These are phyloP conservation scores for Neonectria coccinea DNA, from an alignment of 2,329 filamentous ascomycete species.

Conservation along the genomic window DNA sequence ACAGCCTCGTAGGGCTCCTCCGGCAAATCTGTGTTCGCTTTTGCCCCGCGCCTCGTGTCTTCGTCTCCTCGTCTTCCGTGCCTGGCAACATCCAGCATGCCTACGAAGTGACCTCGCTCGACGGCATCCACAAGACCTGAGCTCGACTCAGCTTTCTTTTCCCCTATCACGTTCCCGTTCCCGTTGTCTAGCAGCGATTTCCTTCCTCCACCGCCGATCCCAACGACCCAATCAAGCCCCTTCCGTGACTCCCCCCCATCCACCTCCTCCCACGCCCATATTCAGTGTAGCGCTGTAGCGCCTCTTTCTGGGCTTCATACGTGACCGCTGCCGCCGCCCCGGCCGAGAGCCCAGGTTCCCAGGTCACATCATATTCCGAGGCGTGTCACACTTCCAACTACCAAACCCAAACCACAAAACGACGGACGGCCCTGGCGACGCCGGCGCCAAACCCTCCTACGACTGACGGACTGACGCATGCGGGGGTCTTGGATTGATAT, in stretches of 20 bases:
- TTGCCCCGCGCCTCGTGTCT: conserved; percentile 2
- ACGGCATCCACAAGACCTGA: conserved; percentile 11
- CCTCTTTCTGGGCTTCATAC: conserved; percentile 11
- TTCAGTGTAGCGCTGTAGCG: conserved; percentile 26
- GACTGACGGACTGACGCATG: conserved; percentile 37
- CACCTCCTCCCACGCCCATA: neutral
- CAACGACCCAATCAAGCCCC: conserved; percentile 2
- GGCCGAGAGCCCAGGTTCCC: conserved; percentile 18
- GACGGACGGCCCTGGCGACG: conserved; percentile 2
- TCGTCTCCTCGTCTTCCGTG: conserved; percentile 24
- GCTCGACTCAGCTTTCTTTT: conserved; percentile 25
- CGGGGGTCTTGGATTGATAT: conserved; percentile 35
- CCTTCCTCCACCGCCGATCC: conserved; percentile 1
- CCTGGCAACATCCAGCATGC: conserved; percentile 40
- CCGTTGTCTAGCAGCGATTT: conserved; percentile 7
- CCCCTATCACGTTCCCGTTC: neutral
- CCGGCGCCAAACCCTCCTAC: conserved; percentile 27
- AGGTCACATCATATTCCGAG: conserved; percentile 14
- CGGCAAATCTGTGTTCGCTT: conserved; percentile 14
- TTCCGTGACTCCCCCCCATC: conserved; percentile 15
- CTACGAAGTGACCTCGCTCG: conserved; percentile 39
- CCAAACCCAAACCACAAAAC: conserved; percentile 31
- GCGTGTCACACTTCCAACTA: conserved; percentile 25
- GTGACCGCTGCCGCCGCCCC: conserved; percentile 15
- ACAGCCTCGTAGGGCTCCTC: conserved; percentile 6